Evolutionary conservation across 1,139 yeast species (phyloP).

Genomic region (Candida labiduridarum): DNA sequence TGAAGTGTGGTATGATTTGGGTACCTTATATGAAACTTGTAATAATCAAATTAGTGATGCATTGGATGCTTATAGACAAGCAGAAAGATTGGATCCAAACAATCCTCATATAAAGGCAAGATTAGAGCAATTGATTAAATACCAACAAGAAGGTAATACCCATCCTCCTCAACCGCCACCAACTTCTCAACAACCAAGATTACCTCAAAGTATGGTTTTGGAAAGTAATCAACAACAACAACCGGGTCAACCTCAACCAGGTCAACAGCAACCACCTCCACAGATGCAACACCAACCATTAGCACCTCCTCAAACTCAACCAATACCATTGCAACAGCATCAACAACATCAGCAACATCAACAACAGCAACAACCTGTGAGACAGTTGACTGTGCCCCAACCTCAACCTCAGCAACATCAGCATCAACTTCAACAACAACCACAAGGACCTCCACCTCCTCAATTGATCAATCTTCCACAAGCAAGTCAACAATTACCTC

Average conservation of each 20-base stretch:
- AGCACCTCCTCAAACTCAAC: slow-evolving; percentile 13
- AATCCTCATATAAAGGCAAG: slow-evolving; percentile 94
- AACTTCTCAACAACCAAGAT: slow-evolving; percentile 58
- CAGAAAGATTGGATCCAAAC: slow-evolving; percentile 91
- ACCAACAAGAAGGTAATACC: slow-evolving; percentile 73
- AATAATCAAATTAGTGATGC: slow-evolving; percentile 95
- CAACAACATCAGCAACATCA: slow-evolving; percentile 6
- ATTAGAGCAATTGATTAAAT: slow-evolving; percentile 77
- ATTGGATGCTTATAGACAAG: slow-evolving; percentile 93
- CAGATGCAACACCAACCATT: slow-evolving; percentile 17
- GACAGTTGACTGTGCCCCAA: slow-evolving; percentile 17
- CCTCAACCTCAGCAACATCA: slow-evolving; percentile 15
- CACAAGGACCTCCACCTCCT: slow-evolving; percentile 7
- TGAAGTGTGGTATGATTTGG: slow-evolving; percentile 98
- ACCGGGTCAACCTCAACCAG: slow-evolving; percentile 31
- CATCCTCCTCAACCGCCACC: slow-evolving; percentile 71
- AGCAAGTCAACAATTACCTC: slow-evolving; percentile 10
- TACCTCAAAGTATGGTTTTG: slow-evolving; percentile 63
- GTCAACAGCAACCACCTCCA: slow-evolving; percentile 27
- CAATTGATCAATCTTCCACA: slow-evolving; percentile 6
- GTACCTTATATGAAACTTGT: slow-evolving; percentile 95
- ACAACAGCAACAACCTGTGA: slow-evolving; percentile 11
- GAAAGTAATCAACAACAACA: slow-evolving; percentile 43
- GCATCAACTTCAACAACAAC: slow-evolving; percentile 7
- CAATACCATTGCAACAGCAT: slow-evolving; percentile 8